Evolutionary conservation across 2,329 filamentous ascomycete species (phyloP), one percentile per base, ranked within the genome.

Genomic region (Penicillium capsulatum): DNA sequence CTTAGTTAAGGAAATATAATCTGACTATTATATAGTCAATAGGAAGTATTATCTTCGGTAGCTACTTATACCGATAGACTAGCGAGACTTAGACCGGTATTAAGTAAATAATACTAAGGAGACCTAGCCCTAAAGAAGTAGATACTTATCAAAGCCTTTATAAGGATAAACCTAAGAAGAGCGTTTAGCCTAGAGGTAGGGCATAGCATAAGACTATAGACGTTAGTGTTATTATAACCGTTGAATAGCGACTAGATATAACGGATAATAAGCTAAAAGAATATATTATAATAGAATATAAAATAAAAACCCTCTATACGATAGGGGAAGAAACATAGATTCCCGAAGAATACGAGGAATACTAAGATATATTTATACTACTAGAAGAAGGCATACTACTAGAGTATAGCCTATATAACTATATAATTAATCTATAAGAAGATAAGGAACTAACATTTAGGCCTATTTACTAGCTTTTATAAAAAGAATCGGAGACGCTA

Each of bases 41-140:
- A 17, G 16, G 20, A 15, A 28, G 7, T 26, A 34, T 33, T 27
- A 30, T 26, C 14, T 32, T 36, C 34, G 37, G 29, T 24, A 26
- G 40, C 15, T 45, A 31, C 30, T 33, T 27, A 30, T 45, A 35
- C 30, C 17, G 24, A 24, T 34, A 41, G 7, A 37, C 15, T 38
- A 31, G 19, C 32, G 20, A 14, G 5, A 36, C 26, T 19, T 26
- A 31, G 24, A 38, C 32, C 28, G 8, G n/a, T 17, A 33, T 20
- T 26, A 32, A 19, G 9, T 14, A 36, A 31, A 34, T 31, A 17
- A n/a, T n/a, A n/a, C 8, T 7, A 28, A 19, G n/a, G 10, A 27
- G 10, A 19, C 17, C 8, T 26, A 16, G 15, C 29, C 27, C 10
- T 17, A 29, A 10, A 6, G 29, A 29, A 11, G 9, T 36, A 29